Evolutionary conservation across 495 filamentous ascomycete genomes (phyloP), one percentile per base, ranked within the genome.

Genomic region (Chaetomidium leptoderma): DNA sequence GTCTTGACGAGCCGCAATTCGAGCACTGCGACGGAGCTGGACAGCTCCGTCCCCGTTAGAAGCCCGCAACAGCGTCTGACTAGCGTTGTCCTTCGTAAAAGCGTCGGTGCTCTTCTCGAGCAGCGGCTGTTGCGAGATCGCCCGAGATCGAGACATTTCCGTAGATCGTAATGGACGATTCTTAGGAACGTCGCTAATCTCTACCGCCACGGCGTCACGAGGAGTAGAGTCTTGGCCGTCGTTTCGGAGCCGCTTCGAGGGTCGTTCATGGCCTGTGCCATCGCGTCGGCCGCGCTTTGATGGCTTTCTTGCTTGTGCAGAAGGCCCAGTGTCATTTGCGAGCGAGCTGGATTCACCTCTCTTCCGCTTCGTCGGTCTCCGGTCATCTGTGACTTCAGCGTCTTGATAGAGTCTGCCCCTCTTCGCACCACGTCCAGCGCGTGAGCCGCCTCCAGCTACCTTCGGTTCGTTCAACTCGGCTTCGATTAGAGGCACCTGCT

Each of bases 401-500:
- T 23, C 33, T 2, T 10, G 7, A 24, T 52, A 2, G 6, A 7
- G 40, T n/a, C 44, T 21, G 27, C 44, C 6, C n/a, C 44, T 17
- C 44, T 47, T 47, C 44, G 4, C 44, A 4, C 44, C 24, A 7
- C 44, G 24, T 47, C 43, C 44, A 17, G 44, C 24, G 14, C 17
- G 26, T 26, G 44, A 47, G 4, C 44, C 19, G 30, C 47, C 47
- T 24, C 36, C 29, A 16, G n/a, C 17, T 24, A 24, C 19, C 47
- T 24, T 50, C 8, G 47, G 35, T 23, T 44, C 29, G 53, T 24
- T 55, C 26, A 36, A 33, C 29, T 55, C 53, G 10, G 37, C 53
- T 23, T 55, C 53, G n/a, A 55, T 46, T 26, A 33, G 21, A 14
- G 53, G 53, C 14, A 55, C 29, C 53, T 55, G 53, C 29, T 44